These are phyloP conservation scores for Lentinula sp. DNA, from an alignment of 768 basidiomycete species.

Conservation along the genomic window DNA sequence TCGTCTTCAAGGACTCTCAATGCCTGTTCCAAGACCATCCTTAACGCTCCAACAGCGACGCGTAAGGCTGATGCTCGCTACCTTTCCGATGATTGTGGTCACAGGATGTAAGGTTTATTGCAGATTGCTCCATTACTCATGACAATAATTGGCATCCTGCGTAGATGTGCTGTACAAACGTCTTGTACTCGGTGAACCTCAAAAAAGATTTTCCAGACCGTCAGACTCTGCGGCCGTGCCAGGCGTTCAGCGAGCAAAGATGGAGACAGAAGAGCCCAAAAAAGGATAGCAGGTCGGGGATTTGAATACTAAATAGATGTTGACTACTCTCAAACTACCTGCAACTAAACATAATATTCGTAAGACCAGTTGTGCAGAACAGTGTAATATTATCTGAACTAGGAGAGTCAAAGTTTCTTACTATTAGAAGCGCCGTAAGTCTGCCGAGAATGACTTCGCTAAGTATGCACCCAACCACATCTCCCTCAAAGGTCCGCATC, in stretches of 20 bases:
- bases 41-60: conserved; percentile 1
- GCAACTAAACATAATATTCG: no score
- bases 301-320: not conserved
- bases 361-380: no score
- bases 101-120: not conserved
- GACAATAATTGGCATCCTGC: not conserved
- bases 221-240: not conserved
- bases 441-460: conserved; percentile 24
- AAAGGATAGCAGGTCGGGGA: not conserved
- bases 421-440: no score
- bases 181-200: not conserved
- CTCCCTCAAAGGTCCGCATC: conserved; percentile 43
- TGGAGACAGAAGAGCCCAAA: not conserved
- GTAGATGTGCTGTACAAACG: conserved; percentile 5
- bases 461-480: conserved; percentile 16
- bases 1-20: no score
- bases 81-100: conserved; percentile 6
- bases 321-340: no score
- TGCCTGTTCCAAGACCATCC: not conserved
- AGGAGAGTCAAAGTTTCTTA: no score
- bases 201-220: not conserved
- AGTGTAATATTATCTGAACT: no score
- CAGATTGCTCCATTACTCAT: no score
- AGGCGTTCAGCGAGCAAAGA: not conserved
- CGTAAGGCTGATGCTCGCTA: conserved; percentile 1